Evolutionary conservation across 2,329 filamentous ascomycete species (phyloP).

Genomic region (Colletotrichum salicis): DNA sequence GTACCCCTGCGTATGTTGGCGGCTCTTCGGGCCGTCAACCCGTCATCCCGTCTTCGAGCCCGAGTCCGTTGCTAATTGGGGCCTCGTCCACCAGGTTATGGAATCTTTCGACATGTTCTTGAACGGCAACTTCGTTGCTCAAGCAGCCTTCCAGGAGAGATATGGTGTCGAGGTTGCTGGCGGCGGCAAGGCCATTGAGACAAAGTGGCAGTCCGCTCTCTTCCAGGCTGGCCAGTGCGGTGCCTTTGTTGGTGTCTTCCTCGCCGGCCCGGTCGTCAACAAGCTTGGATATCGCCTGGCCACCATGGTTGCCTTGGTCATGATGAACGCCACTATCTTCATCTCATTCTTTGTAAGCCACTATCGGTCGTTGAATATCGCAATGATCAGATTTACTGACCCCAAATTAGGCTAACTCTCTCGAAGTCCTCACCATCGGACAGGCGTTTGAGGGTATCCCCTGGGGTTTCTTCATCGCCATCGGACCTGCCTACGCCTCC

Average conservation of each 20-base stretch:
- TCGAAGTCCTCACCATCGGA: slow-evolving; percentile 56
- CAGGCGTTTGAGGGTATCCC: slow-evolving; percentile 69
- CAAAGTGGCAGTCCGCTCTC: slow-evolving; percentile 53
- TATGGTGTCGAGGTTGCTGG: slow-evolving; percentile 47
- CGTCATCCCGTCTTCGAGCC: neutral
- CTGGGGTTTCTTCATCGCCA: slow-evolving; percentile 73
- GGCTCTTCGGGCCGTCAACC: neutral
- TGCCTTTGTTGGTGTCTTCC: slow-evolving; percentile 48
- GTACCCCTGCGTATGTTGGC: neutral
- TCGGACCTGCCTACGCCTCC: slow-evolving; percentile 68
- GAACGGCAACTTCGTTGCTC: slow-evolving; percentile 58
- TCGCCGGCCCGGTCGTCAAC: slow-evolving; percentile 51
- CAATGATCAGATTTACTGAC: neutral
- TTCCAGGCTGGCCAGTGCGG: slow-evolving; percentile 48
- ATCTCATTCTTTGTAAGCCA: slow-evolving; percentile 61
- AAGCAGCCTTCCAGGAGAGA: slow-evolving; percentile 47
- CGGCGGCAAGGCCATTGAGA: slow-evolving; percentile 46
- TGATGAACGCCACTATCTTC: slow-evolving; percentile 50
- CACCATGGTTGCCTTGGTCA: slow-evolving; percentile 43
- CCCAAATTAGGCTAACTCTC: slow-evolving; percentile 45
- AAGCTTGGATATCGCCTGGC: slow-evolving; percentile 50
- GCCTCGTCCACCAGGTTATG: slow-evolving; percentile 52
- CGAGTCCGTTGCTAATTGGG: neutral
- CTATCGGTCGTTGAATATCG: slow-evolving; percentile 35
- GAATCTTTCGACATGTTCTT: slow-evolving; percentile 62